Evolutionary conservation across 495 filamentous ascomycete species (phyloP).

Genomic region (Podospora pseudopauciseta): DNA sequence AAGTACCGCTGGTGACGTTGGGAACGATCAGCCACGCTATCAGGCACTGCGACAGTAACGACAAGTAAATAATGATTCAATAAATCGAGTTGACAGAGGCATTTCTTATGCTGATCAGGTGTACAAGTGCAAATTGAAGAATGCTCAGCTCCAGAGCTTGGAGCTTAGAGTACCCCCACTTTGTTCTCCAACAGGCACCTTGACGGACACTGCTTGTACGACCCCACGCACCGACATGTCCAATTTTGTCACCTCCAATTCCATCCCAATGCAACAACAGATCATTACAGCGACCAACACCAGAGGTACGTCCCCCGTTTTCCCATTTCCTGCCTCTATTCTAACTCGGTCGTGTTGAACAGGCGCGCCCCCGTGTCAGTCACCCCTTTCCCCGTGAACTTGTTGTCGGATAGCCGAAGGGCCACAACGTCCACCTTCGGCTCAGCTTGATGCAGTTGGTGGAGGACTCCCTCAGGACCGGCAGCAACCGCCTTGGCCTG

Average conservation of each 20-base stretch:
- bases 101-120: too few species aligned
- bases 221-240: too few species aligned
- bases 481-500: slow-evolving; percentile 40
- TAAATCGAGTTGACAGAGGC: too few species aligned
- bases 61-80: too few species aligned
- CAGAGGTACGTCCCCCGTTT: background rate
- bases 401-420: slow-evolving; percentile 54
- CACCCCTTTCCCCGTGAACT: slow-evolving; percentile 48
- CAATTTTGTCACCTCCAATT: background rate
- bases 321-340: background rate
- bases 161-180: too few species aligned
- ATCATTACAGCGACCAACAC: background rate
- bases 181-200: too few species aligned
- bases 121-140: too few species aligned
- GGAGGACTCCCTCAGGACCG: background rate
- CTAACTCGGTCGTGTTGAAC: slow-evolving; percentile 50
- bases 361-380: slow-evolving; percentile 60
- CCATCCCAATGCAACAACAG: background rate
- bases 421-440: slow-evolving; percentile 43
- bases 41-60: too few species aligned
- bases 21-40: too few species aligned
- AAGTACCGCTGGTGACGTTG: background rate
- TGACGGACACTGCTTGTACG: too few species aligned
- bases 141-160: too few species aligned
- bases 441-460: slow-evolving; percentile 1